Base-by-base conservation (phyloP, 192 early-diverging fungal genomes). In the Coemansia guatemalensis region DNA sequence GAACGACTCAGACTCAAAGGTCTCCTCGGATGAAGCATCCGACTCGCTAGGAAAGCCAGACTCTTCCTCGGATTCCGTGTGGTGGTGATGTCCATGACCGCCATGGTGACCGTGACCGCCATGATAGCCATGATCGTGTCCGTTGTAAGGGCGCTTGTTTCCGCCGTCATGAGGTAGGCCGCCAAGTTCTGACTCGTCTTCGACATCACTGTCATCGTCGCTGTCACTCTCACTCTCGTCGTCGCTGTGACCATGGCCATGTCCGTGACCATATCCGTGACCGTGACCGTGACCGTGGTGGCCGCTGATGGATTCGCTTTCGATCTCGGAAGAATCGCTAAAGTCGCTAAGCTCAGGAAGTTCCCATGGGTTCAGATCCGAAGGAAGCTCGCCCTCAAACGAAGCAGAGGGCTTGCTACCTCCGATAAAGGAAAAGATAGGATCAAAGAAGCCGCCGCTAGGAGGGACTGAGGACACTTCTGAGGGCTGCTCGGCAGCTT, bases 1-100 rank as follows among this genome's bases (percentile, higher is more conserved):
- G 17, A n/a, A n/a, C n/a, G n/a, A n/a, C n/a, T n/a, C n/a, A n/a
- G n/a, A n/a, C n/a, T n/a, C n/a, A n/a, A n/a, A n/a, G n/a, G n/a
- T n/a, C n/a, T 29, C 53, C 14, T 21, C 21, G 25, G 22, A 21
- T 18, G 53, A 54, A 24, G 26, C 17, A 29, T 18, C 26, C 18
- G 53, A 29, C 8, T 54, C 53, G 53, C 22, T 29, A 5, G 30
- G 30, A 32, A 32, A 32, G 30, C 30, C 30, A 32, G 30, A 32
- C 27, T 12, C 53, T 54, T 26, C 53, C 22, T 26, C n/a, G 53
- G 30, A 54, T 54, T 23, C 27, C 53, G 2, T 14, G 29, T 12
- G 53, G 53, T 29, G 29, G 53, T 33, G 29, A 20, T 59, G 58
- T 6, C 58, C 44, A 17, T 59, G 39, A 25, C 57, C 57, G 3